A percentile compares a stretch with the other conserved stretches of the same genome.
Conservation (phyloP, 768 basidiomycete genomes). For the Rhizopogon vesiculosus region DNA sequence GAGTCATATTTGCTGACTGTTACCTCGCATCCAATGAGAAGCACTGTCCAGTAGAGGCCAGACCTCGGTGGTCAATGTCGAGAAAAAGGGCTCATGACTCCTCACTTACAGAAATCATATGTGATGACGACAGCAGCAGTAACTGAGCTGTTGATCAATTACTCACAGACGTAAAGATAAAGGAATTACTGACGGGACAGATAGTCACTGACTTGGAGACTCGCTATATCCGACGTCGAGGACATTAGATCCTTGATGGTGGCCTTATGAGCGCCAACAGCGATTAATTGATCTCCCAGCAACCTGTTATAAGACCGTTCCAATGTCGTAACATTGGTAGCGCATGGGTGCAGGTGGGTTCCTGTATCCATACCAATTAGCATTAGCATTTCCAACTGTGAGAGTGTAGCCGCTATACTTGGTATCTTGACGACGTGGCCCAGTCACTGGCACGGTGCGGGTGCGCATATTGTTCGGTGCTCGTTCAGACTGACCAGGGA, state of each 20-base stretch:
- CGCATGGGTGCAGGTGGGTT: background rate
- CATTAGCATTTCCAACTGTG: background rate
- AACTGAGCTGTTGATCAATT: background rate
- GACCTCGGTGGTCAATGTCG: background rate
- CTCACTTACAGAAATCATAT: background rate
- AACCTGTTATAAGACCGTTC: background rate
- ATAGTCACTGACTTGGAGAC: background rate
- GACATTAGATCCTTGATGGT: background rate
- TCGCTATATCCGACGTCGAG: background rate
- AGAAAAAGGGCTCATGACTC: background rate
- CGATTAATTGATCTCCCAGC: background rate
- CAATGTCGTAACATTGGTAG: background rate
- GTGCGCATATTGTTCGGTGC: background rate
- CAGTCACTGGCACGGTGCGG: background rate
- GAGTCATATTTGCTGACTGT: background rate
- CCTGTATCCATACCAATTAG: background rate
- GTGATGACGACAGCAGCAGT: background rate
- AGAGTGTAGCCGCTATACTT: background rate
- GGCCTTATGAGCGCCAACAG: background rate
- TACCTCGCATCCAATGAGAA: background rate
- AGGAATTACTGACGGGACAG: background rate
- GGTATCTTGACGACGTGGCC: background rate
- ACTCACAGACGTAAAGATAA: background rate
- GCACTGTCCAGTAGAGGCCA: background rate
- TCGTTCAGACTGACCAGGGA: background rate